Base-by-base conservation (phyloP, 345 rosid species). In the Salix suchowensis region DNA sequence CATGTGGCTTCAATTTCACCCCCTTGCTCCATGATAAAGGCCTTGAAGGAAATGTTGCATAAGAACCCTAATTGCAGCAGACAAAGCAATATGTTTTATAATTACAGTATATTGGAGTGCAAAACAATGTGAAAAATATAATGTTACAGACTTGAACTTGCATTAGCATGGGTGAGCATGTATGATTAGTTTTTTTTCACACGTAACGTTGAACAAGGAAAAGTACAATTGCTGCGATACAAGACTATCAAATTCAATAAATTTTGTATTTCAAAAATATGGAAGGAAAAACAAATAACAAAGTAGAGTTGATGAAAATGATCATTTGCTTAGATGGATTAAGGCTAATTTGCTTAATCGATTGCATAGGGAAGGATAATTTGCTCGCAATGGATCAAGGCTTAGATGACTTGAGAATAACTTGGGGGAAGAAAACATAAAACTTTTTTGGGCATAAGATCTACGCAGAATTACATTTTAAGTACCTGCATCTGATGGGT, bases 401-500 rank as follows among this genome's bases (percentile, higher is more conserved):
- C 65, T 18, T 19, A 2, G 44, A 15, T 15, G 2, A 40, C 67
- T 52, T 36, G 16, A 50, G 65, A 50, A 34, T n/a, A 61, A 70
- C 34, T 19, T 42, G 14, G 21, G 21, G 8, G 62, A 11, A 55
- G 24, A 50, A 8, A 1, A 23, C 42, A n/a, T n/a, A 19, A n/a
- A 19, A 34, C 32, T 68, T 15, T 15, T 10, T 11, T 36, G 62
- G 39, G 14, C 26, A 21, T 21, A 78, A 58, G 11, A 19, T 52
- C 74, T 14, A 67, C 26, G 13, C 50, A 13, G 32, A 62, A 65
- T 19, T 65, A 26, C 16, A 68, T 34, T 55, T 26, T 36, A 73
- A 68, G 74, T 87, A 90, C 97, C 98, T 90, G 93, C 84, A 92
- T 83, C 54, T 89, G 94, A 86, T 94, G 91, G 84, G 97, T 92